phyloP scores from a whole-genome alignment of 2,329 filamentous ascomycete genomes.

The Colletotrichum noveboracense region DNA sequence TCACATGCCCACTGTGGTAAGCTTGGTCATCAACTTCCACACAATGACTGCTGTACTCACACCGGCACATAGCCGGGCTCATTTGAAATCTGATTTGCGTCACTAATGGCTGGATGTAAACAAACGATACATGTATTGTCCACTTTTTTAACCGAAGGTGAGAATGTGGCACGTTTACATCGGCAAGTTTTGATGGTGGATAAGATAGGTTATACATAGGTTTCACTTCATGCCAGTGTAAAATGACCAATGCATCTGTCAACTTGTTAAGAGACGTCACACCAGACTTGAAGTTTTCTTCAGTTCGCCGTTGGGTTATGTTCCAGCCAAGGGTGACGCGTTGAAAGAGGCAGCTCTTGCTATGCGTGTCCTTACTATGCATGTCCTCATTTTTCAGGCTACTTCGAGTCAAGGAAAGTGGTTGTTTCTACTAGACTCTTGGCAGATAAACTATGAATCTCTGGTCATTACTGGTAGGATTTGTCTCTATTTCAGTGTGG shows the following conservation, averaged over 20 bases:
- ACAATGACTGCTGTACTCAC: neutral
- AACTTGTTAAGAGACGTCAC: neutral
- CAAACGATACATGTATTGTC: neutral
- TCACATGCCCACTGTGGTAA: slow-evolving; percentile 2
- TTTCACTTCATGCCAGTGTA: neutral
- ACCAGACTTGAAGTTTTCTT: neutral
- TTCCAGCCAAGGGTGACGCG: neutral
- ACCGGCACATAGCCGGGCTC: neutral
- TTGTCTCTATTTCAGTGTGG: neutral
- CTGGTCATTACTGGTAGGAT: neutral
- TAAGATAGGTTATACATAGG: neutral
- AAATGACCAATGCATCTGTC: neutral
- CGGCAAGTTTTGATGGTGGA: neutral
- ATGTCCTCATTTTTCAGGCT: neutral
- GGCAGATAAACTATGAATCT: neutral
- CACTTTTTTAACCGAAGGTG: fast-evolving
- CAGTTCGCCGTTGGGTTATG: neutral
- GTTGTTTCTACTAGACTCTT: neutral
- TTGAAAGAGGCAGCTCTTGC: neutral
- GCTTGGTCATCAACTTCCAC: neutral
- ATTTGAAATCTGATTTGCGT: neutral
- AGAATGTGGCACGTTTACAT: neutral
- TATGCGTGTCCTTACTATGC: neutral
- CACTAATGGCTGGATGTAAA: neutral
- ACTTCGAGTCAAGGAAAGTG: neutral